Conservation (phyloP, 805 yeast species). For the Lachancea quebecensis region DNA sequence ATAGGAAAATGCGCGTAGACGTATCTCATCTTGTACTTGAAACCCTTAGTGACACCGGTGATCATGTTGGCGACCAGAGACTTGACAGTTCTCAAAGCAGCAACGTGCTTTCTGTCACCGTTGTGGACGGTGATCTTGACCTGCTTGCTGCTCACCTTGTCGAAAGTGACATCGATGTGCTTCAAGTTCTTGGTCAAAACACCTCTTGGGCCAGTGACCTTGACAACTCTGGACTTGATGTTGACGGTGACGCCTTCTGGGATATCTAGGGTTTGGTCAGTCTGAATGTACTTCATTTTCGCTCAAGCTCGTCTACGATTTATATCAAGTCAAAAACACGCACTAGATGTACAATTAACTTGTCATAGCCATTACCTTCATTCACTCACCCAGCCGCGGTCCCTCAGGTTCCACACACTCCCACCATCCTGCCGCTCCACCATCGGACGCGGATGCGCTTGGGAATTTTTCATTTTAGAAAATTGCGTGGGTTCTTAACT, state of each 20-base stretch:
- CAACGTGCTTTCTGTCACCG: slow-evolving; percentile 99
- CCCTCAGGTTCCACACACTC: background rate
- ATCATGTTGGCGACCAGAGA: slow-evolving; percentile 89
- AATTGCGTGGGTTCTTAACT: background rate
- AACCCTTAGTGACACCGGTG: slow-evolving; percentile 99
- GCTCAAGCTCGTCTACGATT: slow-evolving; percentile 5
- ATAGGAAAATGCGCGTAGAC: slow-evolving; percentile 99
- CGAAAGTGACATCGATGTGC: slow-evolving; percentile 93
- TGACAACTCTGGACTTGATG: slow-evolving; percentile 86
- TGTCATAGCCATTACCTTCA: too few relatives aligned
- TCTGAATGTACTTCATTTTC: slow-evolving; percentile 75
- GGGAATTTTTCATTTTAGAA: background rate
- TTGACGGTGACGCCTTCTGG: slow-evolving; percentile 91
- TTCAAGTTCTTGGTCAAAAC: slow-evolving; percentile 79
- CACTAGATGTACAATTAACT: too few relatives aligned
- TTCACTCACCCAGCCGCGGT: background rate
- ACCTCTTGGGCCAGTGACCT: slow-evolving; percentile 98
- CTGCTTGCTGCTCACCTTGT: slow-evolving; percentile 61
- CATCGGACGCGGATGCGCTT: too few relatives aligned
- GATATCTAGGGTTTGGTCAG: slow-evolving; percentile 73
- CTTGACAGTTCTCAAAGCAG: slow-evolving; percentile 97
- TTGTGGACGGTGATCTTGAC: slow-evolving; percentile 91
- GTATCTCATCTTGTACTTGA: slow-evolving; percentile 99
- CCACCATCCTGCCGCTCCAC: too few relatives aligned
- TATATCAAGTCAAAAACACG: background rate